Evolutionary conservation across 2,329 filamentous ascomycete genomes (phyloP), one percentile per base, ranked within the genome.

Genomic region (Claviceps lovelessii): DNA sequence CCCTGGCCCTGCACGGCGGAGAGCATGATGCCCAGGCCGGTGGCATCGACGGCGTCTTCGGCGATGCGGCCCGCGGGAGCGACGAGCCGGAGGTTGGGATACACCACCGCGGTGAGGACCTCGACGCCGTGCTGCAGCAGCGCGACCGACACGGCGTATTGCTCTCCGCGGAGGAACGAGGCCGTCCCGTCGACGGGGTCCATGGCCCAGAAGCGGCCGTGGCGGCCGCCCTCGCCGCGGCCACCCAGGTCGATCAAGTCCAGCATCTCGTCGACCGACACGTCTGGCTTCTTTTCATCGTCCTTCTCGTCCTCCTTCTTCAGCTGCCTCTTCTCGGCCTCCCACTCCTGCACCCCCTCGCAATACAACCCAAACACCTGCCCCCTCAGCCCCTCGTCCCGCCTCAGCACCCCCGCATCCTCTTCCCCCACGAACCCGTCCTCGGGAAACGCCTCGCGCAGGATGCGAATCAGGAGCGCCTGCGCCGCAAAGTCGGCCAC

Each of bases 101-200:
- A 83, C 9, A 77, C 81, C 46, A 83, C 67, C 2, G 82, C 77
- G n/a, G 76, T 80, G 28, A 85, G 63, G 52, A 75, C 69, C 63
- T 85, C 77, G 49, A 67, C 61, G 4, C 81, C 81, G 53, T 82
- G 70, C 56, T 80, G 74, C 2, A 84, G 65, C 58, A 85, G 66
- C 3, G 77, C 76, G 23, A 84, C 67, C 57, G 78, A 79, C 4
- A 85, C 78, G 3, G 77, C 81, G 56, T 84, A 85, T 66, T 85
- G 81, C 65, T 80, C 73, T 3, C 78, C 78, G 44, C 68, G 68
- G 59, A 85, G 75, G 56, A 83, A 85, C 0, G 80, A 78, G 17
- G 76, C 77, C 1, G 81, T 85, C 35, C 81, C 81, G 59, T 85
- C 81, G 8, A 85, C 77, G 0, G 81, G 81, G 61, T 85, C 81